Percentiles rank a stretch among this genome's conserved stretches.
Conservation (phyloP, 2,329 filamentous ascomycete genomes). For the Tolypocladium tropicale region DNA sequence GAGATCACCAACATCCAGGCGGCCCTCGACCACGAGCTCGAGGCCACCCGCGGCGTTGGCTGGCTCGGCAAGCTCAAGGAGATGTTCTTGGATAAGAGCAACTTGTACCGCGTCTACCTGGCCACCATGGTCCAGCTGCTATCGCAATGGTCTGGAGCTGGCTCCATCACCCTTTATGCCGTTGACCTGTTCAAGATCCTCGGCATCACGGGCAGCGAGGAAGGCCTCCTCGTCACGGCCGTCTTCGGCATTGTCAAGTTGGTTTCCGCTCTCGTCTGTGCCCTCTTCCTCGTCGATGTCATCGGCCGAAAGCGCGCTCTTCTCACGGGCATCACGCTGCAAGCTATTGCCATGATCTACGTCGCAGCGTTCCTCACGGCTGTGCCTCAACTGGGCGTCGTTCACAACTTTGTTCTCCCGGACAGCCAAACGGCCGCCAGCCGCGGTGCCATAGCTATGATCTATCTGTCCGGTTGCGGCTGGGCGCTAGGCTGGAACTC, state of each 20-base stretch:
- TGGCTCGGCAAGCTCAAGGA: slow-evolving; percentile 58
- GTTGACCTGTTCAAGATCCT: slow-evolving; percentile 63
- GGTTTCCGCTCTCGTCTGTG: slow-evolving; percentile 54
- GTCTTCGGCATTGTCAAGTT: slow-evolving; percentile 72
- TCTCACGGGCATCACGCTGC: slow-evolving; percentile 48
- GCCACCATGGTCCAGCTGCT: slow-evolving; percentile 60
- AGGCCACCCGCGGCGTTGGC: slow-evolving; percentile 57
- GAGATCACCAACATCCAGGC: slow-evolving; percentile 56
- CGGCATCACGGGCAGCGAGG: slow-evolving; percentile 56
- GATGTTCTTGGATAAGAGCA: slow-evolving; percentile 55
- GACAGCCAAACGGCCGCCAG: slow-evolving; percentile 42
- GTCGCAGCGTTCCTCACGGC: slow-evolving; percentile 50
- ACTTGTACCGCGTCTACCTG: slow-evolving; percentile 64
- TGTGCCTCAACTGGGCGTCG: slow-evolving; percentile 47
- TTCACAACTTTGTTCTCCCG: slow-evolving; percentile 36
- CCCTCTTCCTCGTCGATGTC: slow-evolving; percentile 69
- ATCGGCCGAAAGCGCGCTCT: slow-evolving; percentile 64
- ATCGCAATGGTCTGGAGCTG: slow-evolving; percentile 64
- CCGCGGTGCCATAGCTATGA: slow-evolving; percentile 61
- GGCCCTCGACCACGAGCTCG: slow-evolving; percentile 59
- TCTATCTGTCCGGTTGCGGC: slow-evolving; percentile 58
- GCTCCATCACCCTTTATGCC: slow-evolving; percentile 67
- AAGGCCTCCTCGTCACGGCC: slow-evolving; percentile 62
- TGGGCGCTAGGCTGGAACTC: slow-evolving; percentile 67
- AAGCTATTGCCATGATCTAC: slow-evolving; percentile 52